Percentiles rank a stretch among this genome's conserved stretches.
phyloP scores from a whole-genome alignment of 805 yeast genomes.

The Yarrowia keelungensis region DNA sequence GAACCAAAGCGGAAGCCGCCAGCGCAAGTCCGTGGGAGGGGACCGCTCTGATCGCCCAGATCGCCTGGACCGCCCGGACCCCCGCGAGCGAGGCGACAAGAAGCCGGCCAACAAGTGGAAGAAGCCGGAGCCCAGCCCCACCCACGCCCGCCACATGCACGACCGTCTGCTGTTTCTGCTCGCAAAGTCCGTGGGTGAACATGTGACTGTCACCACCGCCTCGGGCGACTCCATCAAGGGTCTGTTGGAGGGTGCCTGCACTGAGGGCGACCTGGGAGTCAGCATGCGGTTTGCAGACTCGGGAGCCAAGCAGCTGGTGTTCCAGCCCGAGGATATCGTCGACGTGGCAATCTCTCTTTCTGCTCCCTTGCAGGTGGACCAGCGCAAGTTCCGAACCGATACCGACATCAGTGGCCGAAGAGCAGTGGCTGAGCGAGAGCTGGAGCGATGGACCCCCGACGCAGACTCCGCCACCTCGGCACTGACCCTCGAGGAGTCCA shows the following conservation, averaged over 20 bases:
- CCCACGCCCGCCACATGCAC: slow-evolving; percentile 52
- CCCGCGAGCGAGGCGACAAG: slow-evolving; percentile 32
- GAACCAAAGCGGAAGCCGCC: slow-evolving; percentile 39
- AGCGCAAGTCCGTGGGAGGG: slow-evolving; percentile 39
- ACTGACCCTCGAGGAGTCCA: slow-evolving; percentile 51
- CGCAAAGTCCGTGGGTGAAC: slow-evolving; percentile 65
- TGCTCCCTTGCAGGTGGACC: slow-evolving; percentile 30
- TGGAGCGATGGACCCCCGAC: slow-evolving; percentile 87
- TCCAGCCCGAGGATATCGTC: slow-evolving; percentile 52
- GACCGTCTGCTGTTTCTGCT: slow-evolving; percentile 65
- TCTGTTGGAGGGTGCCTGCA: slow-evolving; percentile 57
- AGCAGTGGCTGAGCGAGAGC: slow-evolving; percentile 66
- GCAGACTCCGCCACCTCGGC: slow-evolving; percentile 47
- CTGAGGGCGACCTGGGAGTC: slow-evolving; percentile 61
- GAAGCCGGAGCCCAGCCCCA: slow-evolving; percentile 32
- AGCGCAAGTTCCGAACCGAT: slow-evolving; percentile 73
- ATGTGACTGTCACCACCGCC: slow-evolving; percentile 63
- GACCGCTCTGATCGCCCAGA: slow-evolving; percentile 38
- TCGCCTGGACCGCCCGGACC: slow-evolving; percentile 37
- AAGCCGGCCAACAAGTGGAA: slow-evolving; percentile 38
- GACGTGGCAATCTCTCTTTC: slow-evolving; percentile 40
- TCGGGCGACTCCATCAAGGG: slow-evolving; percentile 70
- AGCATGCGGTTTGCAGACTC: slow-evolving; percentile 61
- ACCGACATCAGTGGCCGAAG: slow-evolving; percentile 70
- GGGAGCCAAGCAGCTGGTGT: slow-evolving; percentile 55